Evolutionary conservation across 352 stramenopile genomes (phyloP).

Genomic region (Phytophthora sp.): DNA sequence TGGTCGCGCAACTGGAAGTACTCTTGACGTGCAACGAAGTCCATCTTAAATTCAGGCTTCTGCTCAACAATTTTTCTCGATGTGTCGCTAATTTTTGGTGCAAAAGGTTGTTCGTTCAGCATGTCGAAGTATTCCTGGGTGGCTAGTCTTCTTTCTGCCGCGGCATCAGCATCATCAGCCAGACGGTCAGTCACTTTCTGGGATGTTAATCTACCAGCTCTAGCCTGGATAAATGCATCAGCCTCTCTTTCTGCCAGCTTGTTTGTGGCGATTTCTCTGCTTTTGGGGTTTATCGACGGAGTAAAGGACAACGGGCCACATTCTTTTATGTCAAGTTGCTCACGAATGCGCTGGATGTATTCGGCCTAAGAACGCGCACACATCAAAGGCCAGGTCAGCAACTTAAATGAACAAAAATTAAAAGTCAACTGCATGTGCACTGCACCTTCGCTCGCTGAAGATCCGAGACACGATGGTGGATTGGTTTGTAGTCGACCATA

Average conservation of each 20-base stretch:
- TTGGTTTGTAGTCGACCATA: slow-evolving; percentile 62
- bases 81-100: slow-evolving; percentile 62
- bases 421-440: background rate
- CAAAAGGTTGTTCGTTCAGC: slow-evolving; percentile 62
- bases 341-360: slow-evolving; percentile 49
- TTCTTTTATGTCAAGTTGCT: slow-evolving; percentile 53
- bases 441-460: slow-evolving; percentile 75
- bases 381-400: background rate
- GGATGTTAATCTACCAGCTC: slow-evolving; percentile 2
- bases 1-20: slow-evolving; percentile 75
- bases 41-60: slow-evolving; percentile 78
- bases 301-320: slow-evolving; percentile 42
- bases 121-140: slow-evolving; percentile 80
- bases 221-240: slow-evolving; percentile 3
- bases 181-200: slow-evolving; percentile 63
- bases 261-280: slow-evolving; percentile 62
- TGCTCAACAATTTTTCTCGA: slow-evolving; percentile 58
- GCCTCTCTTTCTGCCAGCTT: slow-evolving; percentile 36
- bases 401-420: background rate
- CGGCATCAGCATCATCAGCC: slow-evolving; percentile 50
- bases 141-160: slow-evolving; percentile 51
- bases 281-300: slow-evolving; percentile 71
- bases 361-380: slow-evolving; percentile 33
- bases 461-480: slow-evolving; percentile 66
- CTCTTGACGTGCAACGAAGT: slow-evolving; percentile 73